Evolutionary conservation across 1,284 basidiomycete species (phyloP), one percentile per base, ranked within the genome.

Genomic region (Ceratobasidium sp.): DNA sequence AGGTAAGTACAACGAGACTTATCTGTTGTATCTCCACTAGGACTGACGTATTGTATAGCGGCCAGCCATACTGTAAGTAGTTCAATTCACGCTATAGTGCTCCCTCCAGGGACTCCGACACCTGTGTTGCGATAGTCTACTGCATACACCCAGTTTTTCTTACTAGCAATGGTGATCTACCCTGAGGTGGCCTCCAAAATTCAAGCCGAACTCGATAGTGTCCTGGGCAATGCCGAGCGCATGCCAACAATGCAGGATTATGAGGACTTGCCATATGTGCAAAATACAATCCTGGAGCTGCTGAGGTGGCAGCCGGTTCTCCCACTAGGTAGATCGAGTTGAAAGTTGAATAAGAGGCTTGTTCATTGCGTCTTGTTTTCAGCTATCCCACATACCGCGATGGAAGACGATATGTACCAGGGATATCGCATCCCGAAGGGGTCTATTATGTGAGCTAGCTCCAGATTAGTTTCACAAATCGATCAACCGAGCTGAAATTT

Each of bases 381-480:
- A 64, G 60, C 47, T 2, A 27, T 64, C 13, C 60, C 60, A 8
- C 60, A 64, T 40, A 34, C 60, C 2, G 45, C 47, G 12, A 64
- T 52, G 60, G 60, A 64, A 40, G 60, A 64, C 5, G 60, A 64
- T n/a, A 3, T 13, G n/a, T 64, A 64, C 22, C 35, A n/a, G 13
- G 60, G 60, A 1, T 64, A 64, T 29, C 22, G n/a, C 10, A 64
- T 64, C 15, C 60, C 60, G 5, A 50, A 64, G 40, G 60, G 60
- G 5, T 31, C 60, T 1, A 52, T 52, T 38, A 47, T 64, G 60
- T 64, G 34, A 64, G 60, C 40, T 29, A 43, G 22, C 42, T 1
- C 17, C 22, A 7, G 1, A 15, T 20, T 32, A 15, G 35, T 1
- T 15, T 50, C 34, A 10, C 5, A 3, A n/a, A 13, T 47, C 10